Base-by-base conservation (phyloP, 768 basidiomycete genomes). In the Inosperma sp. region DNA sequence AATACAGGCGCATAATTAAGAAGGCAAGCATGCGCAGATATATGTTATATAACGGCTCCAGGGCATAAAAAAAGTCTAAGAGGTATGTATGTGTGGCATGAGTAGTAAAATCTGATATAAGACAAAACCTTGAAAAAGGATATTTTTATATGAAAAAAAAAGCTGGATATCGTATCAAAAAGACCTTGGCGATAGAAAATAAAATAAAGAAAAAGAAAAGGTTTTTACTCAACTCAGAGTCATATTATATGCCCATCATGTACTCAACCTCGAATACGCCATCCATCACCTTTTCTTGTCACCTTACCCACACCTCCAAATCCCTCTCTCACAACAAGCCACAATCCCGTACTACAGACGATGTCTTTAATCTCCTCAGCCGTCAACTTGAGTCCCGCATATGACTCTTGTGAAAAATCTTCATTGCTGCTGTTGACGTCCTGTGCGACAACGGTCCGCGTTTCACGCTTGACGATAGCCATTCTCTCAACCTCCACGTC, bases 291-390 rank as follows among this genome's bases (percentile, higher is more conserved):
- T 64, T 87, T 88, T 67, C 88, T 71, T 54, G 72, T 80, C 31
- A 86, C 84, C 68, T 80, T 84, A 6, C 89, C 92, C 33, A 94
- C 78, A 2, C 93, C 93, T 1, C 91, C 91, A 65, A 95, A 90
- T n/a, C 84, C 84, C 66, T 97, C 93, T 42, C 94, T 75, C 2
- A 94, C 92, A 16, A 93, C 85, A 45, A 97, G 68, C 93, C 93
- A 97, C 65, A 96, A 71, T 4, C 83, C 88, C 1, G 90, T 95
- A 33, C 82, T 84, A 58, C 86, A 89, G 50, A 95, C 82, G 14
- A 90, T 76, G 69, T 97, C 94, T 70, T 96, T 94, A 68, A 96
- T 84, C 67, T 94, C 91, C 69, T 95, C 93, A 39, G 90, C 91
- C 2, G 82, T 88, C 44, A 97, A 68, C 26, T 81, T 68, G 34